A percentile compares a stretch with the other conserved stretches of the same genome.
Conservation (phyloP, 2,329 filamentous ascomycete species). For the Pyrenophora seminiperda region DNA sequence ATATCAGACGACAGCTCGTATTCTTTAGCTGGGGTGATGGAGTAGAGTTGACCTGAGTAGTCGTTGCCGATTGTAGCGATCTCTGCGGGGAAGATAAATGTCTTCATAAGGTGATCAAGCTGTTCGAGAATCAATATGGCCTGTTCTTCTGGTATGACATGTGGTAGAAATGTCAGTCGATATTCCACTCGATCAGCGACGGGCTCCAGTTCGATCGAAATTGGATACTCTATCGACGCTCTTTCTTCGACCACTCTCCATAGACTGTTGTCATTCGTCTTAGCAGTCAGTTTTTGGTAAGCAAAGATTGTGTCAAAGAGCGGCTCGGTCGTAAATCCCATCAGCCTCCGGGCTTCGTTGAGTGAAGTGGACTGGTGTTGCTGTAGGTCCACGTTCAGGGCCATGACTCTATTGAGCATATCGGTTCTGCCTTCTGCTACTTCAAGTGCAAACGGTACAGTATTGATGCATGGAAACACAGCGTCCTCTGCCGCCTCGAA, state of each 20-base stretch:
- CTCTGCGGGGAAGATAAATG: conserved; percentile 60
- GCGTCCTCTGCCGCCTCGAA: conserved; percentile 63
- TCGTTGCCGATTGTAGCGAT: conserved; percentile 49
- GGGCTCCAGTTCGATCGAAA: conserved; percentile 81
- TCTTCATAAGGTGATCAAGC: conserved; percentile 68
- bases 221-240: conserved; percentile 74
- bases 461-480: conserved; percentile 80
- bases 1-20: conserved; percentile 63
- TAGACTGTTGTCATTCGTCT: conserved; percentile 34
- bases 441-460: conserved; percentile 71
- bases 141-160: conserved; percentile 71
- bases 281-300: conserved; percentile 67
- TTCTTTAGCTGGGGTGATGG: conserved; percentile 67
- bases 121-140: conserved; percentile 70
- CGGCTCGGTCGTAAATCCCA: conserved; percentile 66
- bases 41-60: conserved; percentile 57
- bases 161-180: conserved; percentile 68
- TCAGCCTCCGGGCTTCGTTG: conserved; percentile 72
- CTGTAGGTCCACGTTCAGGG: conserved; percentile 66
- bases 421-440: conserved; percentile 60
- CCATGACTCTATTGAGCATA: conserved; percentile 67
- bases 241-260: conserved; percentile 70
- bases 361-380: conserved; percentile 75
- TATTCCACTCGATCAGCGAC: conserved; percentile 59
- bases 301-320: conserved; percentile 87